A percentile compares a stretch with the other conserved stretches of the same genome.
These are phyloP conservation scores for Dryas alaskensis DNA, from an alignment of 306 rosid genomes.

Conservation along the genomic window DNA sequence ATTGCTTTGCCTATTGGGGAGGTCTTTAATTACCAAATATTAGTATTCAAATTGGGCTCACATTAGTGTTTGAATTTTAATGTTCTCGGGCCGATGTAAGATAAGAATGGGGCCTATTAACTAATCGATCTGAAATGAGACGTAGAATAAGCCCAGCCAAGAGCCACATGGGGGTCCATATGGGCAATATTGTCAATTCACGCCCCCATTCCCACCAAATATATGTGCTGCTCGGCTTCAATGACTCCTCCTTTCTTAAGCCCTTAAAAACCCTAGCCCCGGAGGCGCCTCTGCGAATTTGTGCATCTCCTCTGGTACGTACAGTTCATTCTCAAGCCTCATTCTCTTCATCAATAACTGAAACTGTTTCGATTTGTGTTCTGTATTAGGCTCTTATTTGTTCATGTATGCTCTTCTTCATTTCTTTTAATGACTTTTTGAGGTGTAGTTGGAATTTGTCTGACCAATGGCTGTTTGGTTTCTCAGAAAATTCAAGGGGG, in stretches of 20 bases:
- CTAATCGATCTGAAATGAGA: neutral
- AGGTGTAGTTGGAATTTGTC: neutral
- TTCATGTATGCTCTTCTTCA: neutral
- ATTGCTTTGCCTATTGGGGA: too few species aligned
- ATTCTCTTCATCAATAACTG: neutral
- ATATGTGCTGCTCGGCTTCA: neutral
- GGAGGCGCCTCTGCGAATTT: constrained; percentile 20
- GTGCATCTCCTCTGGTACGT: constrained; percentile 10
- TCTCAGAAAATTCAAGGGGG: neutral
- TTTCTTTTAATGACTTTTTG: neutral
- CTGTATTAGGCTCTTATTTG: neutral
- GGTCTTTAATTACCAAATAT: neutral
- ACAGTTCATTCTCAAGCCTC: neutral
- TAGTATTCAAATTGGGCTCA: neutral
- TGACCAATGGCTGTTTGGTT: neutral
- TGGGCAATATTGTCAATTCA: neutral
- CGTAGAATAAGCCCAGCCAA: too few species aligned
- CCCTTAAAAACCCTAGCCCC: constrained; percentile 16
- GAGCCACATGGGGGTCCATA: neutral
- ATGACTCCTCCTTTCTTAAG: neutral
- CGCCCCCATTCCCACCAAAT: constrained; percentile 1
- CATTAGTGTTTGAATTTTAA: too few species aligned
- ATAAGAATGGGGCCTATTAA: neutral
- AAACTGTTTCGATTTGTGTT: neutral
- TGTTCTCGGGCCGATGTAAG: neutral